These are phyloP conservation scores for Scheffersomyces stipitis DNA, from an alignment of 805 yeast genomes.

Conservation along the genomic window DNA sequence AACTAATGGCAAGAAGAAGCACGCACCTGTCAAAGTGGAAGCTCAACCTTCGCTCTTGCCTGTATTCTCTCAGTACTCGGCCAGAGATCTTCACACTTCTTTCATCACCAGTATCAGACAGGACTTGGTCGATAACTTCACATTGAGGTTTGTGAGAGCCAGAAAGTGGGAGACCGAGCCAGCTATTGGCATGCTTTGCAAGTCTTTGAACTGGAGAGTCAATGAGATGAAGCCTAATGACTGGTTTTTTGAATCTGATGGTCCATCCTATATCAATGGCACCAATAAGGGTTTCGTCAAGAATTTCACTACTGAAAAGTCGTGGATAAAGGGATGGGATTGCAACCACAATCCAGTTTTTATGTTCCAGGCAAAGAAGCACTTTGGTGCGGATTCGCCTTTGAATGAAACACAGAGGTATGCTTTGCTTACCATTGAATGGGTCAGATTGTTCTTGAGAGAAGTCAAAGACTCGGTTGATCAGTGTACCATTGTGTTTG, in stretches of 20 bases:
- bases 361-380: slow-evolving; percentile 75
- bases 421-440: slow-evolving; percentile 76
- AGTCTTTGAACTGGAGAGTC: slow-evolving; percentile 74
- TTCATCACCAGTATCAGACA: slow-evolving; percentile 63
- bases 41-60: no score
- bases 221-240: slow-evolving; percentile 60
- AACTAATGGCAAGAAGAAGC: slow-evolving; percentile 19
- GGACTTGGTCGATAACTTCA: slow-evolving; percentile 78
- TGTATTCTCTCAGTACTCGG: slow-evolving; percentile 51
- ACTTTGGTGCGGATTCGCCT: slow-evolving; percentile 50
- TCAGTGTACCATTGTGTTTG: slow-evolving; percentile 81
- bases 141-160: slow-evolving; percentile 79
- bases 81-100: slow-evolving; percentile 49
- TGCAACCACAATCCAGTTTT: slow-evolving; percentile 75
- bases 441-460: slow-evolving; percentile 66
- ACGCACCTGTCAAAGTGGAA: no score
- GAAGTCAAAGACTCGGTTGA: slow-evolving; percentile 67
- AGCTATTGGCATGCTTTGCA: slow-evolving; percentile 68
- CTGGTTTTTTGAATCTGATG: slow-evolving; percentile 71
- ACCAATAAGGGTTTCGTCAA: slow-evolving; percentile 46
- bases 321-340: slow-evolving; percentile 75
- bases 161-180: slow-evolving; percentile 80
- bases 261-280: slow-evolving; percentile 47
- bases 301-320: slow-evolving; percentile 67
- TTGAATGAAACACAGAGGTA: slow-evolving; percentile 72